Evolutionary conservation across 495 filamentous ascomycete species (phyloP), one percentile per base, ranked within the genome.

Genomic region (Halenospora varia): DNA sequence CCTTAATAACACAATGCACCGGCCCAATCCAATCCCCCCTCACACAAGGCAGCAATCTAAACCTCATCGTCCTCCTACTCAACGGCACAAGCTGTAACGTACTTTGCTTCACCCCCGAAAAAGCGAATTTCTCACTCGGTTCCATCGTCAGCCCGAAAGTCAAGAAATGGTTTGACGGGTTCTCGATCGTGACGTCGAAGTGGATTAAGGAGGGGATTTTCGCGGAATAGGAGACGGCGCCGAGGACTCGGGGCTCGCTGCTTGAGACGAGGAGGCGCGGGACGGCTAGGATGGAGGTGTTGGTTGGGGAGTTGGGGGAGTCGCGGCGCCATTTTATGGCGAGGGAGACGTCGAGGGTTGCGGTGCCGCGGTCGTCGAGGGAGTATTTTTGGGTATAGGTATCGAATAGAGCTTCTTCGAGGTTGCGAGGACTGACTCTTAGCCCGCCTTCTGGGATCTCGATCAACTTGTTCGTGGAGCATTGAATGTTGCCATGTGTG

Each of bases 91-190:
- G 69, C 57, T 92, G 86, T 17, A 96, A 53, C 2, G 83, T 84
- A 4, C 82, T 83, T 47, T 86, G 79, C 73, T 97, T 97, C 3
- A 89, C 77, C 0, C 94, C 94, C 24, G 88, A 91, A 68, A 99
- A 97, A 6, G 90, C 94, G 69, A 99, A 99, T 13, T 88, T 82
- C 57, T 96, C 91, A 64, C 81, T 90, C 1, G 90, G 85, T 61
- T 99, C 95, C 91, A 99, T 96, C 10, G 82, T 81, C 25, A 96
- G 67, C 19, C 85, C 89, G 71, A 99, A 97, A 0, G 91, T 95
- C 18, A 99, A 80, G 70, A 94, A 92, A 65, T 97, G 93, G 65
- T 83, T 86, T 2, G 95, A 96, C 2, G 94, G 88, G 67, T 99
- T 99, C 68, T 99, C 94, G 59, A 97, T 80, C 6, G 84, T 88